Base-by-base conservation (phyloP, 345 rosid genomes). In the Hypericum perforatum region DNA sequence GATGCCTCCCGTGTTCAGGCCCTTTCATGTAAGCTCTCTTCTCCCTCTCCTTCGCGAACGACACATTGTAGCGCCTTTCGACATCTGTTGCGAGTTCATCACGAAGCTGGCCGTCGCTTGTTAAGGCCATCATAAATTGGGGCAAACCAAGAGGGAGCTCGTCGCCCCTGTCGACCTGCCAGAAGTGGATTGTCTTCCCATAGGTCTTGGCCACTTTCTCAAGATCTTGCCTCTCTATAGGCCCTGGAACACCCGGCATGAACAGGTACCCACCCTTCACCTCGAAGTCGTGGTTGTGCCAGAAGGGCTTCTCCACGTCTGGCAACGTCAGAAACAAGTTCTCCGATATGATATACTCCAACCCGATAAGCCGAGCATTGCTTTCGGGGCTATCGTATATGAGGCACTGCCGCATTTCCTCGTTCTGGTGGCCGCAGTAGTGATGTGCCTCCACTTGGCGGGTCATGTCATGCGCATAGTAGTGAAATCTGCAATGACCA, bases 101-200 rank as follows among this genome's bases (percentile, higher is more conserved):
- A 7, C 74, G 60, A 16, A 86, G 82, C 66, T 90, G 89, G 2
- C 85, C 81, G 2, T 84, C 89, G 9, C 78, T 53, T n/a, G 91
- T 84, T 0, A 84, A 53, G 15, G 95, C 71, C 85, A 84, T 65
- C 95, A 90, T 86, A 37, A 84, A 7, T 51, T 82, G 86, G 10
- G 94, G 91, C 22, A 84, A 43, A 0, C 94, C 94, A n/a, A 80
- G 62, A 8, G 95, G 95, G 37, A 91, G 77, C 52, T 66, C 63
- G 55, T 86, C 78, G 8, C 92, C 96, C 60, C 16, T 65, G 43
- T 90, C 97, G 6, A 79, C 78, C 74, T 86, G 97, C 97, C 97
- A 90, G 43, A 90, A 90, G 46, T 86, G 96, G 59, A 66, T 62
- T 7, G 76, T 74, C 74, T 86, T 82, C 0, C 94, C 94, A 10